A percentile compares a stretch with the other conserved stretches of the same genome.
Evolutionary conservation across 1,284 basidiomycete genomes (phyloP).

Genomic region (Trametes polyzona): DNA sequence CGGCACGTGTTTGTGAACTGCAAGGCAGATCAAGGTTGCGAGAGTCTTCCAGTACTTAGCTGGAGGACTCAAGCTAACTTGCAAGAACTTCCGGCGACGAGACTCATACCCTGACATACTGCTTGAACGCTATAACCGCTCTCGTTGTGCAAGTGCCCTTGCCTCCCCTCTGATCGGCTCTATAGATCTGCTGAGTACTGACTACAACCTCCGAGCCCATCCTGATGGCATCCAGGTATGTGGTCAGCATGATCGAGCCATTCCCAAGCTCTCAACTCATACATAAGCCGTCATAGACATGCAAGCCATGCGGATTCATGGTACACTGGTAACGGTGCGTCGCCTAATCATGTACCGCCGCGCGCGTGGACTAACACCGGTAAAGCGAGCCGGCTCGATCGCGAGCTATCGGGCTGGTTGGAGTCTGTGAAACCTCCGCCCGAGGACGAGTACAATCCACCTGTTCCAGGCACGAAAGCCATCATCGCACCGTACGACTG

Average conservation of each 20-base stretch:
- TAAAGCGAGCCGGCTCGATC: slow-evolving; percentile 58
- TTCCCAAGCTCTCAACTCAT: not conserved
- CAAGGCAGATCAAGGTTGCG: too few species aligned
- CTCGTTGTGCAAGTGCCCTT: too few species aligned
- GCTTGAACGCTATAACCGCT: too few species aligned
- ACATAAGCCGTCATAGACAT: slow-evolving; percentile 41
- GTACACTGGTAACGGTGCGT: slow-evolving; percentile 79
- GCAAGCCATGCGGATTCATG: slow-evolving; percentile 91
- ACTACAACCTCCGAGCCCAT: not conserved
- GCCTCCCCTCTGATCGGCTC: too few species aligned
- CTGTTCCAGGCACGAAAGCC: slow-evolving; percentile 82
- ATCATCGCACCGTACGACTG: slow-evolving; percentile 90
- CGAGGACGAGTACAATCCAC: slow-evolving; percentile 53
- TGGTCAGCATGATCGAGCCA: too few species aligned
- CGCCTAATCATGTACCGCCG: not conserved
- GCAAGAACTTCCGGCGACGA: too few species aligned
- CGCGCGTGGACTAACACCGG: not conserved
- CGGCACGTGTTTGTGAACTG: not conserved
- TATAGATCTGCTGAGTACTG: too few species aligned
- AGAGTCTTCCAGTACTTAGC: not conserved
- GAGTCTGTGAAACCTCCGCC: slow-evolving; percentile 56
- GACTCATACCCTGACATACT: too few species aligned
- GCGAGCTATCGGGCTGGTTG: slow-evolving; percentile 72
- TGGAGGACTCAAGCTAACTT: too few species aligned
- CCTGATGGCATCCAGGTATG: not conserved